Evolutionary conservation across 805 yeast genomes (phyloP).

Genomic region (Metschnikowia kofuensis): DNA sequence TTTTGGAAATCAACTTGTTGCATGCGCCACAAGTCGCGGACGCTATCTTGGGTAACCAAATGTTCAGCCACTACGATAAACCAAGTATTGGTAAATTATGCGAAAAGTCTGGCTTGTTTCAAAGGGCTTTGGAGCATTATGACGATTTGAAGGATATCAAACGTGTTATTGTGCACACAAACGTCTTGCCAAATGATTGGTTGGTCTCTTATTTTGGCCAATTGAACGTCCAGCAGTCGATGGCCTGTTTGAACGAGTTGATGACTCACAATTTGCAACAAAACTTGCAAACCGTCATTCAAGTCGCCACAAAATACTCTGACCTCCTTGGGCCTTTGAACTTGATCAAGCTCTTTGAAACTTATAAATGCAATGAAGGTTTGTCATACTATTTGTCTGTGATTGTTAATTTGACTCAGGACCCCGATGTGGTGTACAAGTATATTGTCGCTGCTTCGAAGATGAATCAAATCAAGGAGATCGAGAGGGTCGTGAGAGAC

Average conservation of each 20-base stretch:
- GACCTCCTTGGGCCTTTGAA: constrained; percentile 86
- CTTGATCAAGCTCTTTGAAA: constrained; percentile 89
- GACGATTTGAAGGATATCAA: constrained; percentile 94
- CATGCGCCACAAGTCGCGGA: constrained; percentile 99
- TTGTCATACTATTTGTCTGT: constrained; percentile 90
- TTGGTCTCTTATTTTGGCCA: constrained; percentile 88
- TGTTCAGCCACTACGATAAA: constrained; percentile 94
- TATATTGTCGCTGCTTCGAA: constrained; percentile 93
- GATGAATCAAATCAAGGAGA: constrained; percentile 86
- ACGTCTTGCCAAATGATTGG: constrained; percentile 88
- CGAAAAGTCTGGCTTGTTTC: constrained; percentile 94
- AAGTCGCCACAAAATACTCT: constrained; percentile 94
- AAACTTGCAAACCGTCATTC: constrained; percentile 89
- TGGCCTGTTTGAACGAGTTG: constrained; percentile 84
- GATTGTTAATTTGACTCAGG: constrained; percentile 89
- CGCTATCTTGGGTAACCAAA: constrained; percentile 92
- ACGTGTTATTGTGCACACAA: constrained; percentile 88
- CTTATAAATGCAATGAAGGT: constrained; percentile 89
- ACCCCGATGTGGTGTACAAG: constrained; percentile 92
- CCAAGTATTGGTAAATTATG: constrained; percentile 88
- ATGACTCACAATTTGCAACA: constrained; percentile 73
- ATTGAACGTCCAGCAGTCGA: constrained; percentile 89
- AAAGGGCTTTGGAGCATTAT: constrained; percentile 94
- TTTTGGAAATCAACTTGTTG: constrained; percentile 85
- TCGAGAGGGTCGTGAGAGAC: constrained; percentile 93